Percentiles rank a stretch among this genome's conserved stretches.
Conservation (phyloP, 257 asterid genomes). For the Solanum okadae region DNA sequence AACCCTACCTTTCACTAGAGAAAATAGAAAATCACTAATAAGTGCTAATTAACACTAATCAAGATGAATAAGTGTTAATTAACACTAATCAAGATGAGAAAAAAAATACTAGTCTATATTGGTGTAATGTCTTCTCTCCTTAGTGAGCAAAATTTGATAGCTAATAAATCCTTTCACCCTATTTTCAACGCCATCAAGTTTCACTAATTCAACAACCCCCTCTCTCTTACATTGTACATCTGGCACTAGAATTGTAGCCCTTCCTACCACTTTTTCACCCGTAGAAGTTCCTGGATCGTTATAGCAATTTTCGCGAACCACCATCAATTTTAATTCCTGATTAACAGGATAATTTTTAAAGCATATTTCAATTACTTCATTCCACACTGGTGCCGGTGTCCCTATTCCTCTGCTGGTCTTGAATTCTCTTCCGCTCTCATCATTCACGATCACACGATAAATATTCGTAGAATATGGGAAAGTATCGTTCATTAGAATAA, state of each 20-base stretch:
- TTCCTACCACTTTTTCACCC: background rate
- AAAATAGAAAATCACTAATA: background rate
- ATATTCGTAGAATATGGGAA: background rate
- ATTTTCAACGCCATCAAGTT: background rate
- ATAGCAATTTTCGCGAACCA: background rate
- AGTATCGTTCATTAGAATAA: background rate
- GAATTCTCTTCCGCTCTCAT: background rate
- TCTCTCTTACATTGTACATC: background rate
- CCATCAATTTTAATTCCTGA: background rate
- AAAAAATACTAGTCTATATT: background rate
- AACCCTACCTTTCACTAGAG: background rate
- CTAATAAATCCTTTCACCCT: background rate
- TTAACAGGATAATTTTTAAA: background rate
- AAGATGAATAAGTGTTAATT: background rate
- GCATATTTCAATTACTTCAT: background rate
- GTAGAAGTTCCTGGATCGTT: background rate
- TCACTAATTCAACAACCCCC: background rate
- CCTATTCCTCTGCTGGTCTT: background rate
- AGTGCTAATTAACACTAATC: background rate
- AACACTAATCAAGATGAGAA: background rate
- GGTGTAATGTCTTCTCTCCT: background rate
- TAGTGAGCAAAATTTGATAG: background rate
- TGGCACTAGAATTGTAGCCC: background rate
- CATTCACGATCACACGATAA: background rate
- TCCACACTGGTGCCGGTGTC: background rate